Conservation (phyloP, 345 rosid species). For the Citrus unshiu region DNA sequence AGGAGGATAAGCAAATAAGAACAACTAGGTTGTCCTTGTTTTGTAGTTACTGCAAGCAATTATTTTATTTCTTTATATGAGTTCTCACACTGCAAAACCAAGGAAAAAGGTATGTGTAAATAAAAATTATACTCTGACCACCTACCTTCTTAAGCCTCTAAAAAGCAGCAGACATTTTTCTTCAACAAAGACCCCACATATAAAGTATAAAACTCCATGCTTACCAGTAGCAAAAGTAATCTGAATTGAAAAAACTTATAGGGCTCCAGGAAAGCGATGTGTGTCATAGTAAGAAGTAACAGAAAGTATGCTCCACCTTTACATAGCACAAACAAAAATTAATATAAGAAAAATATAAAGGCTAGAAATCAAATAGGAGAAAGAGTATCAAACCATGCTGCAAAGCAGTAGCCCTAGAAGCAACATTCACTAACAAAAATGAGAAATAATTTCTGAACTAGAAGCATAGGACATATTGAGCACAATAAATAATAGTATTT, state of each 20-base stretch:
- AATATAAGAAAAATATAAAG: background rate
- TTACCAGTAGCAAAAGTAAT: conserved; percentile 70
- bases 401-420: background rate
- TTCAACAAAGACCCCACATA: conserved; percentile 91
- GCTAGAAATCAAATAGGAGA: background rate
- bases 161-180: conserved; percentile 56
- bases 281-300: background rate
- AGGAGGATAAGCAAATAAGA: too few species aligned
- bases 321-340: background rate
- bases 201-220: conserved; percentile 41
- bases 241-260: conserved; percentile 29
- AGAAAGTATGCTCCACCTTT: background rate
- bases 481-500: background rate
- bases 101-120: background rate
- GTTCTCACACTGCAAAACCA: background rate
- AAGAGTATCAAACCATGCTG: background rate
- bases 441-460: background rate
- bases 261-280: conserved; percentile 9
- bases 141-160: conserved; percentile 63
- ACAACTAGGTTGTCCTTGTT: too few species aligned
- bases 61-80: too few species aligned
- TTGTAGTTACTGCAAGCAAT: too few species aligned
- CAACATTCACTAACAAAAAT: background rate
- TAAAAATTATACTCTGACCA: background rate
- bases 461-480: background rate